Conservation (phyloP, 2,329 filamentous ascomycete species). For the Phialemonium atrogriseum region DNA sequence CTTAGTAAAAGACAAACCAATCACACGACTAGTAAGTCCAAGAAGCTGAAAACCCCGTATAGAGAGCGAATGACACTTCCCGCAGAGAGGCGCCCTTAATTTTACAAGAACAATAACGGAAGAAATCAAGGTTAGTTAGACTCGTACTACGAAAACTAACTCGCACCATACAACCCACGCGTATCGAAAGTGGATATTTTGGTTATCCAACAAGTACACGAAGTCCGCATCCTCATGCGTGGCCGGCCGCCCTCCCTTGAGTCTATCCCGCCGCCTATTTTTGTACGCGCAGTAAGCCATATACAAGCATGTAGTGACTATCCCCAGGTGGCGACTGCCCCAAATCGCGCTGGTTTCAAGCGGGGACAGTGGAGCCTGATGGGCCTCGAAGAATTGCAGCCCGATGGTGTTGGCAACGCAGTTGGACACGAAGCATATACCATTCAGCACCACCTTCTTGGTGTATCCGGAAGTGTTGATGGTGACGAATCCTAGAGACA, state of each 20-base stretch:
- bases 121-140: too few relatives aligned
- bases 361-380: constrained; percentile 46
- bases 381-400: constrained; percentile 61
- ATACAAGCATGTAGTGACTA: constrained; percentile 22
- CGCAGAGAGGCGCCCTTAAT: too few relatives aligned
- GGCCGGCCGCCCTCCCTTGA: constrained; percentile 6
- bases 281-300: constrained; percentile 20
- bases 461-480: constrained; percentile 28
- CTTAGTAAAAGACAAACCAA: too few relatives aligned
- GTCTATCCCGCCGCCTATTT: constrained; percentile 20
- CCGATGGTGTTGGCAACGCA: constrained; percentile 48
- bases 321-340: constrained; percentile 15
- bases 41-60: too few relatives aligned
- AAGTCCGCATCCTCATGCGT: constrained; percentile 21
- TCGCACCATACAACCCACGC: too few relatives aligned
- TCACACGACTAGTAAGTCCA: too few relatives aligned
- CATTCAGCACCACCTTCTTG: constrained; percentile 30
- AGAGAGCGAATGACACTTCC: too few relatives aligned
- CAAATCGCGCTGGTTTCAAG: constrained; percentile 20
- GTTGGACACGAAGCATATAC: constrained; percentile 37
- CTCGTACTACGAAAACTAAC: too few relatives aligned
- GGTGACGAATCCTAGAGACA: constrained; percentile 13
- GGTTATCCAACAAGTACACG: constrained; percentile 24
- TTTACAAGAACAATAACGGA: too few relatives aligned
- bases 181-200: constrained; percentile 22